Percentiles rank a stretch among this genome's conserved stretches.
Evolutionary conservation across 176 grass and related monocot species (phyloP).

Genomic region (Leersia perrieri): DNA sequence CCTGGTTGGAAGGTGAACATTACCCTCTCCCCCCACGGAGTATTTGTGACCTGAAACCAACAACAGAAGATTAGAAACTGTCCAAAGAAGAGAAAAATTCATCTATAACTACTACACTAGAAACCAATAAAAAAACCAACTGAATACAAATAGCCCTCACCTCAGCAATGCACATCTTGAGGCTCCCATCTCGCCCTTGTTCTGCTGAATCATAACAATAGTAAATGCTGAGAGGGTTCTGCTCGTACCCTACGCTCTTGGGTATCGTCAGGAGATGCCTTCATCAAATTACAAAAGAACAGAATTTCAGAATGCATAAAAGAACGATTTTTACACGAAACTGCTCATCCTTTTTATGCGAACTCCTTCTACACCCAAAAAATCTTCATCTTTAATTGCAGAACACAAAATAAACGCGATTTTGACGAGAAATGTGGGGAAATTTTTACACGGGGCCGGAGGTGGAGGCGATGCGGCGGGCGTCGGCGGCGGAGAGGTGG

Average conservation of each 20-base stretch:
- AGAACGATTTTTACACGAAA: background rate
- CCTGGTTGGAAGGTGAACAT: constrained; percentile 68
- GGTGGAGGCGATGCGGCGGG: constrained; percentile 65
- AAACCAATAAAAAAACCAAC: background rate
- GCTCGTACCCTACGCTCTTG: constrained; percentile 76
- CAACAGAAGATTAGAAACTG: background rate
- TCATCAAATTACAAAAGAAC: background rate
- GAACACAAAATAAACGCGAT: background rate
- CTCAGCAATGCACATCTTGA: constrained; percentile 89
- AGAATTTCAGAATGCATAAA: background rate
- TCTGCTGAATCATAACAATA: constrained; percentile 66
- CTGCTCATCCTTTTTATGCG: background rate
- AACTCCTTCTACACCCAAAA: background rate
- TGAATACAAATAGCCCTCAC: background rate
- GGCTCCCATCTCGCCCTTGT: constrained; percentile 27
- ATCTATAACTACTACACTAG: no score
- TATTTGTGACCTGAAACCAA: constrained; percentile 78
- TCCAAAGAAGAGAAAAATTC: no score
- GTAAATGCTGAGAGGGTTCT: constrained; percentile 94
- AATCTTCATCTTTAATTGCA: background rate
- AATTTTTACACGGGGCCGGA: constrained; percentile 68
- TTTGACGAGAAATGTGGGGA: background rate
- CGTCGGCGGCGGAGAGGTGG: constrained; percentile 60
- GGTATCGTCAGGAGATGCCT: constrained; percentile 87
- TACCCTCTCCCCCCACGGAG: constrained; percentile 86